A percentile compares a stretch with the other conserved stretches of the same genome.
Evolutionary conservation across 768 basidiomycete genomes (phyloP).

Genomic region (Lepiota venenata): DNA sequence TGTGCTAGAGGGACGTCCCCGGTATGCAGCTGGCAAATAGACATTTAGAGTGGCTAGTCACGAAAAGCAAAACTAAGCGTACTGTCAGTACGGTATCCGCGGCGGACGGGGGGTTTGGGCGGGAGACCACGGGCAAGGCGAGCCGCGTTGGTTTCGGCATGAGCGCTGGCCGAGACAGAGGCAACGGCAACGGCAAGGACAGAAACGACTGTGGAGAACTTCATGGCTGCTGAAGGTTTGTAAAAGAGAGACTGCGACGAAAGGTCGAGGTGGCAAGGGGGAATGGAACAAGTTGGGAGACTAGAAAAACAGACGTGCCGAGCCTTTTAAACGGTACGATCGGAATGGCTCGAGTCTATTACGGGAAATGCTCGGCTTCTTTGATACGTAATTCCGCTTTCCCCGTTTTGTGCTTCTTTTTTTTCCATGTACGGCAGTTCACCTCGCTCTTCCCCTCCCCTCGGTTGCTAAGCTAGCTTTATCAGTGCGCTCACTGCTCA

Average conservation of each 20-base stretch:
- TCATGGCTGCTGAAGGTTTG: conserved; percentile 28
- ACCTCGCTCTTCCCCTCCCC: too few species aligned
- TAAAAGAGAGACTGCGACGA: conserved; percentile 12
- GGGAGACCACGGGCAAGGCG: conserved; percentile 53
- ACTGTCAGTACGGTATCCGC: conserved; percentile 26
- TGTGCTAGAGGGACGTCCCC: conserved; percentile 30
- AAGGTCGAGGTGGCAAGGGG: conserved; percentile 15
- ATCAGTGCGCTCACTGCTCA: too few species aligned
- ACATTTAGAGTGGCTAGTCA: too few species aligned
- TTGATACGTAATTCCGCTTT: background rate
- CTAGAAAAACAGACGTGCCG: background rate
- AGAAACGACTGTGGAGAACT: conserved; percentile 36
- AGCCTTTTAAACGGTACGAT: background rate
- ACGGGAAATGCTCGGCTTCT: background rate
- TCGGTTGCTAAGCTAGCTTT: too few species aligned
- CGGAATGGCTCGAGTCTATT: background rate
- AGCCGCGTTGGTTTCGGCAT: conserved; percentile 44
- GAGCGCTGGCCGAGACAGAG: conserved; percentile 27
- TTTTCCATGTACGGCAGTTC: background rate
- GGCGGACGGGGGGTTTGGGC: conserved; percentile 42
- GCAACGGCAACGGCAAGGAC: conserved; percentile 34
- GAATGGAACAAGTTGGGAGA: conserved; percentile 14
- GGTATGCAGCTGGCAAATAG: conserved; percentile 30
- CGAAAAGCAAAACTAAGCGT: background rate
- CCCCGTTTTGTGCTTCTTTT: background rate